A percentile compares a stretch with the other conserved stretches of the same genome.
Conservation (phyloP, 2,329 filamentous ascomycete genomes). For the Xylaria sp. region DNA sequence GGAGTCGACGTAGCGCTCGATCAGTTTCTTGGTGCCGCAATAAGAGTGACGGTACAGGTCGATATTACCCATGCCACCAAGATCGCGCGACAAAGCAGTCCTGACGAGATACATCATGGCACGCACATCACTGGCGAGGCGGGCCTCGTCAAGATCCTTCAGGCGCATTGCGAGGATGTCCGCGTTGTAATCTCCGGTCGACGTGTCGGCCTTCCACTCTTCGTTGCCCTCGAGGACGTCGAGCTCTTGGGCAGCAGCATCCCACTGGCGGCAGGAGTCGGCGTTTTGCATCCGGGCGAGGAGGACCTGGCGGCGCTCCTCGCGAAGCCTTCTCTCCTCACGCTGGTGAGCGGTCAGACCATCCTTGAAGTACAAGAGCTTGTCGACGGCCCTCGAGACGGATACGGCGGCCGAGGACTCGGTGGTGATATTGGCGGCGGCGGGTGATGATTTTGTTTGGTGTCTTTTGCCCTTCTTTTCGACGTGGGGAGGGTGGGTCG, state of each 20-base stretch:
- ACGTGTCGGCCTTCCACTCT: conserved; percentile 77
- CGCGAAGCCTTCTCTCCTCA: conserved; percentile 58
- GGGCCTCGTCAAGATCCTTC: conserved; percentile 78
- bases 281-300: conserved; percentile 75
- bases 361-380: conserved; percentile 62
- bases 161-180: conserved; percentile 76
- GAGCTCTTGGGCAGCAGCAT: conserved; percentile 77
- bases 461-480: conserved; percentile 14
- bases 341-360: conserved; percentile 64
- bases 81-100: conserved; percentile 80
- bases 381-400: conserved; percentile 55
- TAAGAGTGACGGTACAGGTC: conserved; percentile 86
- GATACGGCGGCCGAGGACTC: conserved; percentile 34
- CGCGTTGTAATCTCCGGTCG: conserved; percentile 75
- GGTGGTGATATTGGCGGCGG: too few relatives aligned
- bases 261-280: conserved; percentile 77
- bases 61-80: conserved; percentile 87
- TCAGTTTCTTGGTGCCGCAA: conserved; percentile 85
- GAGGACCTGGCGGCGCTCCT: conserved; percentile 71
- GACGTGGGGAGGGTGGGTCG: conserved; percentile 14
- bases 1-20: conserved; percentile 87
- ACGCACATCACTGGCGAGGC: conserved; percentile 75
- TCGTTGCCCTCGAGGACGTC: conserved; percentile 84
- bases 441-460: neutral
- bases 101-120: conserved; percentile 84